Evolutionary conservation across 768 basidiomycete species (phyloP), one percentile per base, ranked within the genome.

Genomic region (Sistotremastrum suecicum): DNA sequence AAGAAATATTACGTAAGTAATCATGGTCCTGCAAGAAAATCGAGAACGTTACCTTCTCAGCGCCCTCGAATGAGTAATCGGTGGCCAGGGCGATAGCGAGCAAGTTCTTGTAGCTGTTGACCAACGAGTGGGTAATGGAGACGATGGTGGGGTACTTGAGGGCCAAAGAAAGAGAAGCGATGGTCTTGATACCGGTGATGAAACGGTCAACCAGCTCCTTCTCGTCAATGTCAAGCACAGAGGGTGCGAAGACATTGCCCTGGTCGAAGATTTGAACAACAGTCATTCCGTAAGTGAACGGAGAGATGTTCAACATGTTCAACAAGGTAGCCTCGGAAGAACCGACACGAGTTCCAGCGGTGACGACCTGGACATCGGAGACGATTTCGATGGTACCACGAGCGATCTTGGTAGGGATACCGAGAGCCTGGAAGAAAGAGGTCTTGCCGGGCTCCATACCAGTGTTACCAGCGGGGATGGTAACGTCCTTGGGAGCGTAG

Each of bases 381-480:
- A 95, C 88, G 63, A 98, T 99, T 88, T 99, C 95, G 58, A 99
- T 98, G 46, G 95, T 98, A 75, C 95, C 95, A 80, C 95, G 85
- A 43, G 95, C 92, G 54, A 99, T 98, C 79, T 99, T 99, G 66
- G 95, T 99, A 41, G 95, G 94, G 67, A 99, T 92, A 72, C 85
- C 83, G 61, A 99, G 83, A 48, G 95, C 95, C 75, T 99, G 95
- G 89, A 99, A 99, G 89, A 98, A 99, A 57, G 95, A 95, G 50
- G 95, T 99, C 77, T 99, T 99, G 60, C 94, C 95, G 57, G 95
- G 95, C 66, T 98, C 95, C 95, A 99, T 99, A 67, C 92, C 92
- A 46, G 95, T 99, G 81, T 98, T 98, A 50, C 91, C 83, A 39
- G 82, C 89, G 34, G 92, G 90, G 55, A 99, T 85, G 50, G 68